A percentile compares a stretch with the other conserved stretches of the same genome.
Conservation (phyloP, 768 basidiomycete genomes). For the Nidularia pulvinata region DNA sequence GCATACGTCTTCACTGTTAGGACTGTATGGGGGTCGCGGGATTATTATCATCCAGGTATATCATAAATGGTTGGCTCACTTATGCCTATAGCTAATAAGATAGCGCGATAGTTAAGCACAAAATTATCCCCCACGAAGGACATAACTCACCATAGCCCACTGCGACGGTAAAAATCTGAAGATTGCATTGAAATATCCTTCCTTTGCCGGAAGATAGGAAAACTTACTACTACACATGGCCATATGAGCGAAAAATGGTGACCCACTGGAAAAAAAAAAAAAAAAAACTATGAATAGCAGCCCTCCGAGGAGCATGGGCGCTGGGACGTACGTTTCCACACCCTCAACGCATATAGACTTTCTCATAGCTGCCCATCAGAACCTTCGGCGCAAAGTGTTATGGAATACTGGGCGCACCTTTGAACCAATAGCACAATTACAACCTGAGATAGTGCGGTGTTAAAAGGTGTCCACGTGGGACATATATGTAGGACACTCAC, state of each 20-base stretch:
- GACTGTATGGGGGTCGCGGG: slow-evolving; percentile 4
- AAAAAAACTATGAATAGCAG: background rate
- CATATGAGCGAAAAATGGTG: slow-evolving; percentile 12
- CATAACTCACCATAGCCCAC: slow-evolving; percentile 15
- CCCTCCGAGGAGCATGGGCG: background rate
- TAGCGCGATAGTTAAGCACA: background rate
- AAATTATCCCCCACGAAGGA: background rate
- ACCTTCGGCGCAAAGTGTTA: background rate
- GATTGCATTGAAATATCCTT: background rate
- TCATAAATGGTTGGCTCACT: slow-evolving; percentile 4
- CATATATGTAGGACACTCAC: slow-evolving; percentile 1
- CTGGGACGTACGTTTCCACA: slow-evolving; percentile 23
- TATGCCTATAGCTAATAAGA: slow-evolving; percentile 12
- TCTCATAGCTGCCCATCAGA: background rate
- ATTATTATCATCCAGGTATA: background rate
- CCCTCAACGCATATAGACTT: slow-evolving; percentile 21
- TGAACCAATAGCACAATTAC: slow-evolving; percentile 22
- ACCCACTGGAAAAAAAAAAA: slow-evolving; percentile 13
- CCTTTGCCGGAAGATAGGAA: background rate
- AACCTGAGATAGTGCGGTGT: slow-evolving; percentile 10
- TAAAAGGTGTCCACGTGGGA: background rate
- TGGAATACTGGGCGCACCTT: slow-evolving; percentile 8
- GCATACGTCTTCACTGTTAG: slow-evolving; percentile 14
- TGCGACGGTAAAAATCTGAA: slow-evolving; percentile 7
- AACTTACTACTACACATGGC: slow-evolving; percentile 13